These are phyloP conservation scores for Nannochloropsis salina DNA, from an alignment of 108 stramenopile species.

Conservation along the genomic window DNA sequence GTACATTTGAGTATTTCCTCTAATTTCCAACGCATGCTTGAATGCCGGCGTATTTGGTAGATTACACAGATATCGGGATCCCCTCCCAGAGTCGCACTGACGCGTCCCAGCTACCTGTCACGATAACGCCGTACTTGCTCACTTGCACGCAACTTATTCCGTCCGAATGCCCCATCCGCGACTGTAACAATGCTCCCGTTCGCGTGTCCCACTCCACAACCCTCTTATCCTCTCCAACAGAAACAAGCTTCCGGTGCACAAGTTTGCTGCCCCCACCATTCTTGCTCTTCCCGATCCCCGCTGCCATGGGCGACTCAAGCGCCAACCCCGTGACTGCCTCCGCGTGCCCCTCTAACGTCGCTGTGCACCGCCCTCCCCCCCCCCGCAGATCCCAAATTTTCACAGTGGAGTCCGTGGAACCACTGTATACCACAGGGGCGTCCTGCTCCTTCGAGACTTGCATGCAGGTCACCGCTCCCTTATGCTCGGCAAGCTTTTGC, in stretches of 20 bases:
- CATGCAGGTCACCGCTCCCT: neutral
- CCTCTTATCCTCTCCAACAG: conserved; percentile 7
- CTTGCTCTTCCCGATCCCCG: neutral
- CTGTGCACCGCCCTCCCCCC: neutral
- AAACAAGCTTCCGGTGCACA: neutral
- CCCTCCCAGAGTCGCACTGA: neutral
- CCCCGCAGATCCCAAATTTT: neutral
- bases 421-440: neutral
- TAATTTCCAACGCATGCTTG: too few relatives aligned
- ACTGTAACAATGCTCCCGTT: neutral
- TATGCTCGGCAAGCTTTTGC: conserved; percentile 2
- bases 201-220: conserved; percentile 6
- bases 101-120: neutral
- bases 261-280: neutral
- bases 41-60: too few relatives aligned
- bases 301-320: neutral
- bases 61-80: neutral
- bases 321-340: neutral
- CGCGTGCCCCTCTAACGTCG: conserved; percentile 11
- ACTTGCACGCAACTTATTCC: conserved; percentile 8
- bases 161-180: conserved; percentile 11
- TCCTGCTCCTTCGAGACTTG: neutral
- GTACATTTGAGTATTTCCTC: too few relatives aligned
- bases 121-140: neutral
- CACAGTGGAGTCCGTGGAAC: neutral